A percentile compares a stretch with the other conserved stretches of the same genome.
Evolutionary conservation across 805 yeast species (phyloP).

Genomic region (Saccharomycopsis fermentans): DNA sequence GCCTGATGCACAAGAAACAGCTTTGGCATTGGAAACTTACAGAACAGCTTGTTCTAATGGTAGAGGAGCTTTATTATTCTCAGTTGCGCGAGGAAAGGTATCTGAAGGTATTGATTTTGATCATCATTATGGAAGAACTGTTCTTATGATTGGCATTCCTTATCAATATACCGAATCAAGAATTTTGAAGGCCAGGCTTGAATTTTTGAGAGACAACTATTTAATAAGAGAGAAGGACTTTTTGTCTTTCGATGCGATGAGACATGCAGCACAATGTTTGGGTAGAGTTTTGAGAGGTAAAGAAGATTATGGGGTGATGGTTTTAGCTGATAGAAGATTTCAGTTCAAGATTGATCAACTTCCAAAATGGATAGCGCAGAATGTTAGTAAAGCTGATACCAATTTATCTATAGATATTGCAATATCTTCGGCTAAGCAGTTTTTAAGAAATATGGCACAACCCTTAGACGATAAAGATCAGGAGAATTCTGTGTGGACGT

Average conservation of each 20-base stretch:
- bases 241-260: constrained; percentile 96
- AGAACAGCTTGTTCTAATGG: constrained; percentile 96
- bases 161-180: constrained; percentile 98
- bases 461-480: constrained; percentile 83
- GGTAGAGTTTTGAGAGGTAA: constrained; percentile 97
- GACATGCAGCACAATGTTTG: constrained; percentile 98
- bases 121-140: constrained; percentile 96
- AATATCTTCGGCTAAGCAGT: constrained; percentile 84
- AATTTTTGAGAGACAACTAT: constrained; percentile 84
- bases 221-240: constrained; percentile 92
- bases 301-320: constrained; percentile 98
- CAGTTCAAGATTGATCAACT: constrained; percentile 75
- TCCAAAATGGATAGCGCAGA: constrained; percentile 97
- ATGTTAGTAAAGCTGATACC: constrained; percentile 79
- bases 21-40: constrained; percentile 89
- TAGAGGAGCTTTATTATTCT: constrained; percentile 88
- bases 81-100: constrained; percentile 98
- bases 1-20: constrained; percentile 98
- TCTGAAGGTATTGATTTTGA: constrained; percentile 99
- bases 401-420: constrained; percentile 97
- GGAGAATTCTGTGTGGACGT: constrained; percentile 87
- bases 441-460: constrained; percentile 87
- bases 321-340: constrained; percentile 89
- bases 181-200: constrained; percentile 87
- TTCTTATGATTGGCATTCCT: constrained; percentile 97